phyloP scores from a whole-genome alignment of 768 basidiomycete genomes.

The Pleurotus cornucopiae region DNA sequence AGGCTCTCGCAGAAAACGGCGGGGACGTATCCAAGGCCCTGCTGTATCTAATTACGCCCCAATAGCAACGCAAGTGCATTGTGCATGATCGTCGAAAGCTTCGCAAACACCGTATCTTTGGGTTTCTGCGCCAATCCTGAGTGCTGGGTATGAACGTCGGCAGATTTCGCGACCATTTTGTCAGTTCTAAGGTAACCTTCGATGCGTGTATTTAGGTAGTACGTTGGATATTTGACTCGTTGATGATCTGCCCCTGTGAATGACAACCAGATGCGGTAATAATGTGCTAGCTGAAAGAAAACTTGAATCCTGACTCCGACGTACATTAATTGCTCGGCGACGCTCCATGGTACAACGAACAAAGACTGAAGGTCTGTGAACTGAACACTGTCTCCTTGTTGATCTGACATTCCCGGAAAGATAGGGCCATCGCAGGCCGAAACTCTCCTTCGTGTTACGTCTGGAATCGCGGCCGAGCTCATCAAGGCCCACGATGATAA shows the following conservation, averaged over 20 bases:
- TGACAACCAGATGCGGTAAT: too few relatives aligned
- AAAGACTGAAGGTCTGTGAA: constrained; percentile 1
- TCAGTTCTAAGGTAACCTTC: too few relatives aligned
- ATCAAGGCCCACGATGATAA: constrained; percentile 83
- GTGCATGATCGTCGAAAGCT: too few relatives aligned
- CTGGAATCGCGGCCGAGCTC: constrained; percentile 91
- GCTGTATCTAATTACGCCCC: constrained; percentile 28
- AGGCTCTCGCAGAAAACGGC: constrained; percentile 45
- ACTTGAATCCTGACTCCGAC: neutral
- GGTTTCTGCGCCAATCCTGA: too few relatives aligned
- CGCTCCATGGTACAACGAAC: constrained; percentile 3
- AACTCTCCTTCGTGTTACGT: constrained; percentile 82
- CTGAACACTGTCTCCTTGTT: neutral
- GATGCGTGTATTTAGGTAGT: too few relatives aligned
- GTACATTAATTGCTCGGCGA: neutral
- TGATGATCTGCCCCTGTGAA: too few relatives aligned
- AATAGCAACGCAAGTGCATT: neutral
- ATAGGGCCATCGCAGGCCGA: constrained; percentile 86
- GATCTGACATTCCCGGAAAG: neutral
- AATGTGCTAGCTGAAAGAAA: too few relatives aligned
- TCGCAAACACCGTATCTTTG: too few relatives aligned
- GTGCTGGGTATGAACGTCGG: too few relatives aligned
- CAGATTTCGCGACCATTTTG: too few relatives aligned
- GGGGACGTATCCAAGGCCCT: constrained; percentile 53
- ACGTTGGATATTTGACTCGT: too few relatives aligned